A percentile compares a stretch with the other conserved stretches of the same genome.
These are phyloP conservation scores for Phylloporus sp. DNA, from an alignment of 768 basidiomycete species.

Conservation along the genomic window DNA sequence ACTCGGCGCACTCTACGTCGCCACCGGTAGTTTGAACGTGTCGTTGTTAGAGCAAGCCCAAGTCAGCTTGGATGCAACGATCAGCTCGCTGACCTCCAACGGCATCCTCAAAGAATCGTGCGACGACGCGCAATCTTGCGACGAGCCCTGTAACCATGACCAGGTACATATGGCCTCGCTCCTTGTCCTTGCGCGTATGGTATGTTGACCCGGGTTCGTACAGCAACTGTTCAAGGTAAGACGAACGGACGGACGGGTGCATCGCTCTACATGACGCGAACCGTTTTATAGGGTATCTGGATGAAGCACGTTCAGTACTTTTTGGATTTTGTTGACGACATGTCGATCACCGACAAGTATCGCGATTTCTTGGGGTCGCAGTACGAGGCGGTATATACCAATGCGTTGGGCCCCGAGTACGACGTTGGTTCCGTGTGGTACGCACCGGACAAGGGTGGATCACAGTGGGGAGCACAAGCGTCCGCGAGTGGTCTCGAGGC, in stretches of 20 bases:
- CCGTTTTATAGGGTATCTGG: conserved; percentile 35
- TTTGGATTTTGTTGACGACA: conserved; percentile 41
- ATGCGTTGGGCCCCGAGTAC: conserved; percentile 34
- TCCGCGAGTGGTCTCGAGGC: conserved; percentile 30
- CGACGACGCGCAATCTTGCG: conserved; percentile 39
- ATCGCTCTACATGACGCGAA: neutral
- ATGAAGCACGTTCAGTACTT: conserved; percentile 49
- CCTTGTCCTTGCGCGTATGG: neutral
- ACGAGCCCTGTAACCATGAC: conserved; percentile 41
- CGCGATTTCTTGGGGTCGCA: conserved; percentile 32
- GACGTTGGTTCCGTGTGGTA: conserved; percentile 41
- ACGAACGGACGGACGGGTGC: neutral
- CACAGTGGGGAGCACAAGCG: conserved; percentile 26
- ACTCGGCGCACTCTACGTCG: conserved; percentile 41
- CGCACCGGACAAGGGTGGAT: conserved; percentile 24
- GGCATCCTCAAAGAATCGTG: conserved; percentile 49
- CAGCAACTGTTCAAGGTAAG: conserved; percentile 32
- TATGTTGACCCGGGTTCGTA: neutral
- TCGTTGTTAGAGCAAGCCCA: conserved; percentile 44
- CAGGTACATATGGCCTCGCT: conserved; percentile 29
- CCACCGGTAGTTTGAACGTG: conserved; percentile 32
- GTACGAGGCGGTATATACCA: conserved; percentile 33
- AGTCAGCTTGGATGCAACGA: conserved; percentile 49
- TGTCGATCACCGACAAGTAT: conserved; percentile 42
- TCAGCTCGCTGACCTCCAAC: conserved; percentile 34